Evolutionary conservation across 345 rosid genomes (phyloP), one percentile per base, ranked within the genome.

Genomic region (Noccaea caerulescens): DNA sequence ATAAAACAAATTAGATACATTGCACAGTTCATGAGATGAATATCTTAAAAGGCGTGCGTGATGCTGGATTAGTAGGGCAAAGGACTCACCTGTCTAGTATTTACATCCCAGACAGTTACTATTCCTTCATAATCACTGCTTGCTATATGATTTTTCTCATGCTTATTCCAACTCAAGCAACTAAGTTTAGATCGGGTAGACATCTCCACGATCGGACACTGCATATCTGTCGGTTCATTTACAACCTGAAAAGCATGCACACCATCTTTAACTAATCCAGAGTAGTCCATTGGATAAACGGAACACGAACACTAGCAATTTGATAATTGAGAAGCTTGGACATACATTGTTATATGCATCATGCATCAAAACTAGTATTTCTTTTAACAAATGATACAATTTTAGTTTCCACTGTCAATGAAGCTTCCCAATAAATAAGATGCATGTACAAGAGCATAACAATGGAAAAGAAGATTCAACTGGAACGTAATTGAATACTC

Each of bases 71-170:
- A 58, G 38, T 49, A 8, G 45, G 62, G 72, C 1, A 16, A 42
- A 56, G 50, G 25, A 54, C 23, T 20, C 77, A 84, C 99, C 96
- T 94, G 98, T 79, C 93, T 86, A 60, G 96, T 94, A 61, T 87
- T 86, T 69, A 91, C 92, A 81, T 94, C 99, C 99, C 98, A 94
- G 69, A 94, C 96, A n/a, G 95, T 88, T 62, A 89, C 98, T 73
- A 88, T 89, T 63, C 99, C 99, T 79, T 94, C 99, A 30, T 94
- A 94, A 80, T 94, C 99, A 76, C 99, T 94, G 78, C 99, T 94
- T 42, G 98, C 98, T 79, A 94, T 89, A 71, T 85, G 97, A 74
- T 91, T 91, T 82, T 94, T 94, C 30, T 81, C 82, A 79, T 78
- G 85, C 69, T 94, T 94, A 78, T 94, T 94, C 99, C 99, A 94